Evolutionary conservation across 441 rosid species (phyloP).

Genomic region (Arabidopsis lyrata): DNA sequence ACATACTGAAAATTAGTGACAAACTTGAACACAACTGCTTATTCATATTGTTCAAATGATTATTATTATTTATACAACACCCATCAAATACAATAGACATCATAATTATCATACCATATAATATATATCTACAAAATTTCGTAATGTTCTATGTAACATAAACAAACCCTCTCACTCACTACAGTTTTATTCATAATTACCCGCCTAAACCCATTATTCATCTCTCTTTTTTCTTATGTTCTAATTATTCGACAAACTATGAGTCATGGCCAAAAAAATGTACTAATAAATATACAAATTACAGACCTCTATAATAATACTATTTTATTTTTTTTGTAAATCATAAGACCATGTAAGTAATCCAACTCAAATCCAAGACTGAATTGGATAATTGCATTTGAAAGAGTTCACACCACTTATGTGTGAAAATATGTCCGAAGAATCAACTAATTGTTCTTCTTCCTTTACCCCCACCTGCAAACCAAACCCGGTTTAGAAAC

Average conservation of each 20-base stretch:
- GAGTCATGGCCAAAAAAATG: constrained; percentile 30
- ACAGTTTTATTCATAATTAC: constrained; percentile 36
- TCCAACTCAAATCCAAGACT: constrained; percentile 69
- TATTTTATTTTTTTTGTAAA: background rate
- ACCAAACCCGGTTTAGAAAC: background rate
- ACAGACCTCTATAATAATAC: constrained; percentile 26
- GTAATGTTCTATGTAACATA: constrained; percentile 41
- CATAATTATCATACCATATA: constrained; percentile 15
- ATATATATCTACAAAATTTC: constrained; percentile 40
- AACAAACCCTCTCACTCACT: constrained; percentile 24
- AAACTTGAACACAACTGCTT: background rate
- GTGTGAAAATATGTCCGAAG: constrained; percentile 85
- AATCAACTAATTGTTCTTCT: constrained; percentile 80
- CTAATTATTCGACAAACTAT: constrained; percentile 29
- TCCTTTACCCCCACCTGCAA: constrained; percentile 70
- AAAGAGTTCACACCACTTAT: constrained; percentile 90
- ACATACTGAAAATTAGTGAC: background rate
- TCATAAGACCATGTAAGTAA: constrained; percentile 12
- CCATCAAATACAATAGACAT: constrained; percentile 35
- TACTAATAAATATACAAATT: constrained; percentile 40
- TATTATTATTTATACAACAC: constrained; percentile 29
- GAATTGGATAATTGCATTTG: constrained; percentile 82
- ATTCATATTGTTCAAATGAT: constrained; percentile 5
- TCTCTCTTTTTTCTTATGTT: constrained; percentile 22
- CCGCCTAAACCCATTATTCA: constrained; percentile 36